Percentiles rank a stretch among this genome's conserved stretches.
Evolutionary conservation across 768 basidiomycete species (phyloP).

Genomic region (Mycena belliarum): DNA sequence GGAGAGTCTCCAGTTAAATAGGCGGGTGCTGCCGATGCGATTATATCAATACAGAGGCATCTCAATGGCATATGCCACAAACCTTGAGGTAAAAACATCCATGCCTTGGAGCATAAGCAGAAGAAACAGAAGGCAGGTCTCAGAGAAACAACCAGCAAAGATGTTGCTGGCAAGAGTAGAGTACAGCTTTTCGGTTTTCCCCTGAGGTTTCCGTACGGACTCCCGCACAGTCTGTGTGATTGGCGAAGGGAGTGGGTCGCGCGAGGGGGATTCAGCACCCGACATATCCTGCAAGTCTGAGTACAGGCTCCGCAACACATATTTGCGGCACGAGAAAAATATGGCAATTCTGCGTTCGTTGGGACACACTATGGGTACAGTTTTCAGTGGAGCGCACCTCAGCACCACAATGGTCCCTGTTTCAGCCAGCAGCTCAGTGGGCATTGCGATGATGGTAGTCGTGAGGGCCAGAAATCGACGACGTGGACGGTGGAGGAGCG

Average conservation of each 20-base stretch:
- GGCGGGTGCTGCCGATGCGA: slow-evolving; percentile 47
- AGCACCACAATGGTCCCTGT: not conserved
- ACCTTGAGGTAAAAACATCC: slow-evolving; percentile 56
- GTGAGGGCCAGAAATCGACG: too few relatives aligned
- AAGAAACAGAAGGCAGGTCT: slow-evolving; percentile 71
- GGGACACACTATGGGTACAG: not conserved
- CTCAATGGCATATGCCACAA: slow-evolving; percentile 25
- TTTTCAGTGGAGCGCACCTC: not conserved
- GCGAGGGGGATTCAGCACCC: slow-evolving; percentile 16
- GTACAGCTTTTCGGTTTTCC: slow-evolving; percentile 40
- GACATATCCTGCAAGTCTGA: slow-evolving; percentile 56
- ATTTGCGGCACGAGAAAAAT: slow-evolving; percentile 60
- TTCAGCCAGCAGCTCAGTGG: not conserved
- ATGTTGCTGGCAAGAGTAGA: slow-evolving; percentile 55
- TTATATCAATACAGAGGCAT: not conserved
- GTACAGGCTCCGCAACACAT: slow-evolving; percentile 59
- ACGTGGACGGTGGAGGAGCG: too few relatives aligned
- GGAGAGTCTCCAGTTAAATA: slow-evolving; percentile 70
- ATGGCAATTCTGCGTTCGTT: slow-evolving; percentile 41
- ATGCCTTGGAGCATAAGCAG: slow-evolving; percentile 74
- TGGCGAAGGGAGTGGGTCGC: slow-evolving; percentile 27
- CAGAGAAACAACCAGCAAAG: slow-evolving; percentile 74
- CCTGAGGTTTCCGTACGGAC: slow-evolving; percentile 10
- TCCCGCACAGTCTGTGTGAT: slow-evolving; percentile 20
- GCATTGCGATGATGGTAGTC: not conserved